Evolutionary conservation across 2,329 filamentous ascomycete species (phyloP), one percentile per base, ranked within the genome.

Genomic region (Chaetomium sp.): DNA sequence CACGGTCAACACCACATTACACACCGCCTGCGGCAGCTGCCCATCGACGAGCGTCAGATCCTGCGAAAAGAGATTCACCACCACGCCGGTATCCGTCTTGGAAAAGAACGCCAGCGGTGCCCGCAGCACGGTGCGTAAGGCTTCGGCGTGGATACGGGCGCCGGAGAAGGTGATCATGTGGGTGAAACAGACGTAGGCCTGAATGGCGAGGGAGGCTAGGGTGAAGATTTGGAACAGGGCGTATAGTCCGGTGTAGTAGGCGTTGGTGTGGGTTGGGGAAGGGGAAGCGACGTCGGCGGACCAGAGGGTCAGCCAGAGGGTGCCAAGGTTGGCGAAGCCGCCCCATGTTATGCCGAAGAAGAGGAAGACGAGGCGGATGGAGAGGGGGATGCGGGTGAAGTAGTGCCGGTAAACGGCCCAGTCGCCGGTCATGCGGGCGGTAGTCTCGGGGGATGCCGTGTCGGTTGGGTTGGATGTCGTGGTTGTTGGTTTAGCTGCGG

Each of bases 31-130:
- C 0, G 72, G 72, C 4, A 76, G 67, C 34, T 71, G 65, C 2
- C 69, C 66, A 7, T 53, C 73, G 4, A 75, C 66, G 2, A 75
- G 64, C 0, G 70, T 69, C 61, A 75, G 67, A 53, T 75, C 73
- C 54, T 76, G 73, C 7, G 72, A 74, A 59, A 76, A 76, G 32
- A 71, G 64, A 49, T 74, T 72, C 27, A 68, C 66, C 1, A 69
- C 66, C 0, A 68, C 60, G 11, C 71, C 71, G 7, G 64, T 67
- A 53, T 72, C 68, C 1, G 71, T 72, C 5, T 61, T 65, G 0
- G 69, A 69, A 43, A 74, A 68, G 59, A 72, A 72, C 3, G 59
- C 59, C 14, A 70, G 66, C 1, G 70, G 65, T 6, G 69, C 67
- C 6, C 56, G 49, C 59, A 72, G 68, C 11, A 71, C 66, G 0